Evolutionary conservation across 2,329 filamentous ascomycete genomes (phyloP).

Genomic region (Aureobasidium mangrovei): DNA sequence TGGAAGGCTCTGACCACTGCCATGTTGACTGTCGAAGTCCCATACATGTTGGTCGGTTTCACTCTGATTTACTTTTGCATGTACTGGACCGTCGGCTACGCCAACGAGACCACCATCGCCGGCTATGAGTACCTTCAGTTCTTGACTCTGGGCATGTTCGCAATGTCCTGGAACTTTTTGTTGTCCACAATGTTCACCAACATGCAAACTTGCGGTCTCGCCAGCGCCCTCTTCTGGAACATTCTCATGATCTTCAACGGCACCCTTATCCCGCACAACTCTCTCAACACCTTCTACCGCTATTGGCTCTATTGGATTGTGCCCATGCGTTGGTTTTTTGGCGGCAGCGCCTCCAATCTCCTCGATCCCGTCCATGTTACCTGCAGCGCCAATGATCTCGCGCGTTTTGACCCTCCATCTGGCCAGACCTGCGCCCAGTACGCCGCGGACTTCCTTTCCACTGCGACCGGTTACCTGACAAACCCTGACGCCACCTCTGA

Average conservation of each 20-base stretch:
- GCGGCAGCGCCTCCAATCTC: constrained; percentile 36
- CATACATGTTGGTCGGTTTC: constrained; percentile 51
- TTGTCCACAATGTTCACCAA: constrained; percentile 8
- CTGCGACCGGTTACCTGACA: constrained; percentile 30
- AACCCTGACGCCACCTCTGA: constrained; percentile 30
- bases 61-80: constrained; percentile 54
- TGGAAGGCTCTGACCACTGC: constrained; percentile 62
- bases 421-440: constrained; percentile 34
- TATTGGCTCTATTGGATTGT: constrained; percentile 52
- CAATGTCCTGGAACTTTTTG: constrained; percentile 1
- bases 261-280: constrained; percentile 7
- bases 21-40: constrained; percentile 60
- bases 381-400: constrained; percentile 29
- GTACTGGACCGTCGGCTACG: constrained; percentile 54
- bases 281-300: constrained; percentile 12
- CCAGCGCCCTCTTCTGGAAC: constrained; percentile 14
- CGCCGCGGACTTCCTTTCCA: constrained; percentile 29
- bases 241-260: constrained; percentile 14
- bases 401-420: constrained; percentile 28
- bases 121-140: constrained; percentile 12
- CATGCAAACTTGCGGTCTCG: constrained; percentile 14
- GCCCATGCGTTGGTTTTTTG: constrained; percentile 34
- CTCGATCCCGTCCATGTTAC: constrained; percentile 41
- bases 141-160: background rate
- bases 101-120: constrained; percentile 48